Base-by-base conservation (phyloP, 1,139 yeast genomes). In the Debaryomyces sp. region DNA sequence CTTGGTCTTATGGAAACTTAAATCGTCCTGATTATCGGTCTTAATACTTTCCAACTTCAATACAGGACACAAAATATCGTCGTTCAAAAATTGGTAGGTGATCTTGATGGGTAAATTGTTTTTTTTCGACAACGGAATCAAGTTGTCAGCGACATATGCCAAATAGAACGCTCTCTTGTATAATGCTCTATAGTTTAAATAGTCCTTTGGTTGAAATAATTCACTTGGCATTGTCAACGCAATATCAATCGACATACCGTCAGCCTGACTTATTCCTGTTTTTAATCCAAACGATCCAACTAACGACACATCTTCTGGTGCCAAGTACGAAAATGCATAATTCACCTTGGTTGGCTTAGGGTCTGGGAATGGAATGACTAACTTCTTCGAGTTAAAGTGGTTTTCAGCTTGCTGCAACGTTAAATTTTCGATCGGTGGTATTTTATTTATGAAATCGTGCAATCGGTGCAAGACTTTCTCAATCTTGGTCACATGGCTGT, bases 271-370 rank as follows among this genome's bases (percentile, higher is more conserved):
- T 30, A 89, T 86, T 1, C 89, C 90, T 0, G 96, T 85, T 60
- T 89, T 89, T 56, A 92, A 75, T 1, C 97, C 95, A 70, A 89
- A 94, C 8, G 96, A 86, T 1, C 99, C 98, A 8, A 89, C 86
- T 43, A 94, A 78, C 17, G 92, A 83, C 23, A 92, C 82, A 56
- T 83, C 85, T 50, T 80, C 81, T 0, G 98, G 99, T n/a, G 84
- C 74, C 40, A 70, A 67, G 62, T 83, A 91, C 36, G 82, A 78
- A 59, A 92, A 86, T 52, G 80, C 81, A 67, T 89, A 90, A 60
- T 88, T 87, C 45, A 81, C 79, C 38, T 79, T 71, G 10, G 80
- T 70, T 35, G 96, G 96, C 61, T 87, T 87, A 12, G 97, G 97
- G 62, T 90, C 96, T 8, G 95, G 90, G 67, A 88, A 92, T 35